Conservation (phyloP, 495 filamentous ascomycete species). For the Penicillium samsonianum region DNA sequence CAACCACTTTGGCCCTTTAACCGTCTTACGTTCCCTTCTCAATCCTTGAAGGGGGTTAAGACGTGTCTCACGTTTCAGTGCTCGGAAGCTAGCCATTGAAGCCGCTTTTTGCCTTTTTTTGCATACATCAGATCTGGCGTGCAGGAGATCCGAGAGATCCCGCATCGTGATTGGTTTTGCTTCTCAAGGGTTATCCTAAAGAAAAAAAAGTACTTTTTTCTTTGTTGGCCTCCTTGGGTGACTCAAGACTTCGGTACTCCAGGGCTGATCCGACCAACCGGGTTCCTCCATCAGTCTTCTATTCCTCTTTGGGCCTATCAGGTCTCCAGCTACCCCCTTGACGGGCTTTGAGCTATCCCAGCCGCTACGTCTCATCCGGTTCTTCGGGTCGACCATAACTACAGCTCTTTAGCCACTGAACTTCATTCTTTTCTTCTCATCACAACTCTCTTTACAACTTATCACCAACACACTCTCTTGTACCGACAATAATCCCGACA, state of each 20-base stretch:
- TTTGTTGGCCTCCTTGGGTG: slow-evolving; percentile 3
- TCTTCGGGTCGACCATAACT: slow-evolving; percentile 7
- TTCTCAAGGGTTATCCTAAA: slow-evolving; percentile 9
- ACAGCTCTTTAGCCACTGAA: slow-evolving; percentile 1
- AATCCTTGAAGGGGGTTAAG: slow-evolving; percentile 6
- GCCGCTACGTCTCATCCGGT: neutral
- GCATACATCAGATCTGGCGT: slow-evolving; percentile 20
- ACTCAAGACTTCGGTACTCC: slow-evolving; percentile 17
- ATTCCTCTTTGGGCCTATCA: slow-evolving; percentile 6
- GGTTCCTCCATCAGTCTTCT: neutral
- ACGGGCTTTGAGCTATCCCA: slow-evolving; percentile 11
- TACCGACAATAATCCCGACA: neutral
- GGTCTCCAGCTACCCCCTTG: slow-evolving; percentile 3
- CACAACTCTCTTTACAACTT: neutral
- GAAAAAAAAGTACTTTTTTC: slow-evolving; percentile 1
- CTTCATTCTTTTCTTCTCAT: slow-evolving; percentile 3
- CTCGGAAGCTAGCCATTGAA: slow-evolving; percentile 5
- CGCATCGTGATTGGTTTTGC: slow-evolving; percentile 3
- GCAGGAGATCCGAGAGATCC: slow-evolving; percentile 10
- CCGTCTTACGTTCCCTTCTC: neutral
- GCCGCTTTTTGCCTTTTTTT: slow-evolving; percentile 1
- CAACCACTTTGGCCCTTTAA: neutral
- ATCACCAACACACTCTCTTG: neutral
- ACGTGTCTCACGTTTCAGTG: slow-evolving; percentile 14
- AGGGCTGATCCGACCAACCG: slow-evolving; percentile 7